Conservation (phyloP, 179 eudicot species). For the Actinidia arguta region DNA sequence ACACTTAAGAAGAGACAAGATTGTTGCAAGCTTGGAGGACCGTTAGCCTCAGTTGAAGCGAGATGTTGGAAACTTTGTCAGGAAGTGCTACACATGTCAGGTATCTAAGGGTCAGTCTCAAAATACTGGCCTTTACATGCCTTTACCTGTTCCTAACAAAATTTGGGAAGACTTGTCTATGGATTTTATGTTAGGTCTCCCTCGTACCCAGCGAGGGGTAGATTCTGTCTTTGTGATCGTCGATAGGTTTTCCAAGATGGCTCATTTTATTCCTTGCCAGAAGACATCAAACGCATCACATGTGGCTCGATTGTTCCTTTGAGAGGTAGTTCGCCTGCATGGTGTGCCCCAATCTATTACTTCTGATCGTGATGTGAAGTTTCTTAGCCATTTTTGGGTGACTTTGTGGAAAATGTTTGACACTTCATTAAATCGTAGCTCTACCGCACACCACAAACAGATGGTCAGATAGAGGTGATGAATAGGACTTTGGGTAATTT, state of each 20-base stretch:
- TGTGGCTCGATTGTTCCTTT: background rate
- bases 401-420: background rate
- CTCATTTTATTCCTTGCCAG: background rate
- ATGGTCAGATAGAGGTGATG: background rate
- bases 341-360: background rate
- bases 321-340: background rate
- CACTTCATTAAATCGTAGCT: background rate
- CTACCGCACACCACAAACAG: background rate
- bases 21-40: background rate
- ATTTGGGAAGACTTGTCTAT: background rate
- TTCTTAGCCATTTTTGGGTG: background rate
- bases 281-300: background rate
- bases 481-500: background rate
- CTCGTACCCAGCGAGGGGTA: background rate
- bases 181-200: background rate
- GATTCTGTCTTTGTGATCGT: background rate
- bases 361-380: too few species aligned
- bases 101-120: background rate
- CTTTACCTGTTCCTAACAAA: background rate
- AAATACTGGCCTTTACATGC: background rate
- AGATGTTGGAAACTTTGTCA: background rate
- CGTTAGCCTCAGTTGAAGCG: background rate
- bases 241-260: background rate
- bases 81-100: background rate
- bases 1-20: background rate